phyloP scores from a whole-genome alignment of 2,329 filamentous ascomycete species.

The Fusarium goolgardi region DNA sequence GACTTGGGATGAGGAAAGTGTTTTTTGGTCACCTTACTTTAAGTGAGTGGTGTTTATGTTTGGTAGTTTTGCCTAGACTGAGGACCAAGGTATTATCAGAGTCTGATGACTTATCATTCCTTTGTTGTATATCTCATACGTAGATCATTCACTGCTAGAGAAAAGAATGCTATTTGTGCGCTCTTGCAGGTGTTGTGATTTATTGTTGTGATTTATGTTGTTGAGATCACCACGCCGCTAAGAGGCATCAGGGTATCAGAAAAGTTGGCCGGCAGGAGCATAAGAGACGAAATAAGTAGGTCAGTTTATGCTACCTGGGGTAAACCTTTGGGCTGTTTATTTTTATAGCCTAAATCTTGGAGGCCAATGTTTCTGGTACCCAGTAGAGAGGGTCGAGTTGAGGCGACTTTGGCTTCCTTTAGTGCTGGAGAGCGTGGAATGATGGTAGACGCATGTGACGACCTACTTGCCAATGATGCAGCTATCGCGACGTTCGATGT shows the following conservation, averaged over 20 bases:
- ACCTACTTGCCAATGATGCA: conserved; percentile 14
- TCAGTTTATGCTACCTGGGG: too few relatives aligned
- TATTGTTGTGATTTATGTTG: background rate
- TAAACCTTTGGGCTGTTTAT: too few relatives aligned
- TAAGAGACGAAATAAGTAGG: too few relatives aligned
- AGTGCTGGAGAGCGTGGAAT: conserved; percentile 19
- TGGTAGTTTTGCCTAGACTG: conserved; percentile 23
- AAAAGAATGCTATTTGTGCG: conserved; percentile 58
- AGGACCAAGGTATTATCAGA: conserved; percentile 21
- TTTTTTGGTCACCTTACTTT: conserved; percentile 47
- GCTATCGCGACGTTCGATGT: conserved; percentile 31
- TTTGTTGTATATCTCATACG: conserved; percentile 57
- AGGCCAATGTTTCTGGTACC: too few relatives aligned
- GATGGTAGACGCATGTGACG: conserved; percentile 18
- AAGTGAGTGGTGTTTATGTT: background rate
- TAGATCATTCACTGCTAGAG: conserved; percentile 62
- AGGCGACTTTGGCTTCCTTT: too few relatives aligned
- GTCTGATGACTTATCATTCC: background rate
- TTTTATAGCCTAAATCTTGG: too few relatives aligned
- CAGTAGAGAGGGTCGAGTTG: too few relatives aligned
- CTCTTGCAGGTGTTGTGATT: background rate
- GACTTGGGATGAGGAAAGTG: conserved; percentile 41
- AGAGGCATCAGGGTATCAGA: too few relatives aligned
- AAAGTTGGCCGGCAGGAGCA: too few relatives aligned
- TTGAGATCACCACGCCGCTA: background rate